phyloP scores from a whole-genome alignment of 768 basidiomycete species.

The Trametes elegans region DNA sequence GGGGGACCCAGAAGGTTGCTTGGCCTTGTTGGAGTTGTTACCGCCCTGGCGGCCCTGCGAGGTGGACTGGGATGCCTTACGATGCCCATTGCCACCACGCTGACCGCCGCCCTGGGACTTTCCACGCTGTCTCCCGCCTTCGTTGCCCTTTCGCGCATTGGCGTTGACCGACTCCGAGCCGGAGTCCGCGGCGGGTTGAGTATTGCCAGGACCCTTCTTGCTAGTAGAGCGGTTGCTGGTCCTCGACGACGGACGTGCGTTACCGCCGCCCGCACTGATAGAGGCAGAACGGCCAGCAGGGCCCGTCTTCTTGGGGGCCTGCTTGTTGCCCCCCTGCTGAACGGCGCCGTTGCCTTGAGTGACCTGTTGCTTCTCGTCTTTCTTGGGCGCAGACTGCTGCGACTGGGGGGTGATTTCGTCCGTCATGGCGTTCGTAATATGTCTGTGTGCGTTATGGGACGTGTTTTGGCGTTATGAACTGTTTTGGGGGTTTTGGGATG shows the following conservation, averaged over 20 bases:
- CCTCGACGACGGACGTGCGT: slow-evolving; percentile 60
- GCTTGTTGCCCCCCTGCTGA: slow-evolving; percentile 40
- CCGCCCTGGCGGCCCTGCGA: slow-evolving; percentile 51
- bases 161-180: slow-evolving; percentile 69
- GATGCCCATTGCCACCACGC: slow-evolving; percentile 41
- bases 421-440: slow-evolving; percentile 85
- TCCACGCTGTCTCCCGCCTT: slow-evolving; percentile 35
- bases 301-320: slow-evolving; percentile 54
- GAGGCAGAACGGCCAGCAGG: slow-evolving; percentile 18
- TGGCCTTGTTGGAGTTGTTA: slow-evolving; percentile 37
- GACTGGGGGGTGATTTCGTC: slow-evolving; percentile 68
- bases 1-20: slow-evolving; percentile 42
- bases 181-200: slow-evolving; percentile 52
- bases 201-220: slow-evolving; percentile 21
- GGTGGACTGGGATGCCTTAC: slow-evolving; percentile 57
- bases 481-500: slow-evolving; percentile 32
- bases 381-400: slow-evolving; percentile 49
- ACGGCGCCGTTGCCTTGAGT: slow-evolving; percentile 19
- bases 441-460: slow-evolving; percentile 30
- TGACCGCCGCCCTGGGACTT: slow-evolving; percentile 41
- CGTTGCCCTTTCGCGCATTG: slow-evolving; percentile 58
- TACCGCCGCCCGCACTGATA: slow-evolving; percentile 31
- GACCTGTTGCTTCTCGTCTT: slow-evolving; percentile 63
- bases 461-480: slow-evolving; percentile 45
- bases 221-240: slow-evolving; percentile 59